Percentiles rank a stretch among this genome's conserved stretches.
These are phyloP conservation scores for Neonectria ditissima DNA, from an alignment of 2,329 filamentous ascomycete species.

Conservation along the genomic window DNA sequence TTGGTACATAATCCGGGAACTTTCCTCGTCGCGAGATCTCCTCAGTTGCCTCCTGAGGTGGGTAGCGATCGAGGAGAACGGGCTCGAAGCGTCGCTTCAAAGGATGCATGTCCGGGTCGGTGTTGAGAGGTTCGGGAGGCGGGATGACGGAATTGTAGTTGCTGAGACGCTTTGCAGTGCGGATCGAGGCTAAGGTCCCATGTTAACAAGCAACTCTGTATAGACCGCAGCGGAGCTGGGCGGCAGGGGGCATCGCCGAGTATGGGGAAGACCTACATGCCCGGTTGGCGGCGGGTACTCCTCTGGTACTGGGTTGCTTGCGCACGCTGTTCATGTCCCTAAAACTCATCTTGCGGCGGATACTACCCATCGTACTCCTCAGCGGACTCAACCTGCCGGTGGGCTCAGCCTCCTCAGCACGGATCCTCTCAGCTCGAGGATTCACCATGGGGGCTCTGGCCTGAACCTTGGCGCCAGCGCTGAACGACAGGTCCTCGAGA, in stretches of 20 bases:
- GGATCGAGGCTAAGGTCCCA: slow-evolving; percentile 63
- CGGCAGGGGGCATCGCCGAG: slow-evolving; percentile 3
- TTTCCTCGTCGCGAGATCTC: slow-evolving; percentile 83
- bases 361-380: slow-evolving; percentile 80
- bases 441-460: slow-evolving; percentile 78
- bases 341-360: slow-evolving; percentile 91
- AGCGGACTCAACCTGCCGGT: slow-evolving; percentile 67
- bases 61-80: slow-evolving; percentile 94
- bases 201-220: slow-evolving; percentile 44
- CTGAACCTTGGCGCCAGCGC: slow-evolving; percentile 82
- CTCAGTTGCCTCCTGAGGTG: slow-evolving; percentile 83
- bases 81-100: slow-evolving; percentile 94
- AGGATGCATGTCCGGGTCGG: slow-evolving; percentile 94
- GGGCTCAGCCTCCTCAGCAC: slow-evolving; percentile 73
- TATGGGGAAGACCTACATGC: slow-evolving; percentile 55
- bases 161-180: slow-evolving; percentile 89
- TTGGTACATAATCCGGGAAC: slow-evolving; percentile 97
- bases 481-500: slow-evolving; percentile 90
- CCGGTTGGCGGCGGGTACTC: slow-evolving; percentile 55
- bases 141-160: slow-evolving; percentile 99
- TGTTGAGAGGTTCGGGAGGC: slow-evolving; percentile 88
- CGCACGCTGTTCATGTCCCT: slow-evolving; percentile 96
- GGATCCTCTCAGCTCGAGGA: slow-evolving; percentile 84
- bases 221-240: neutral
- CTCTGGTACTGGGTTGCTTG: slow-evolving; percentile 82